Conservation (phyloP, 345 rosid species). For the Salix brachista region DNA sequence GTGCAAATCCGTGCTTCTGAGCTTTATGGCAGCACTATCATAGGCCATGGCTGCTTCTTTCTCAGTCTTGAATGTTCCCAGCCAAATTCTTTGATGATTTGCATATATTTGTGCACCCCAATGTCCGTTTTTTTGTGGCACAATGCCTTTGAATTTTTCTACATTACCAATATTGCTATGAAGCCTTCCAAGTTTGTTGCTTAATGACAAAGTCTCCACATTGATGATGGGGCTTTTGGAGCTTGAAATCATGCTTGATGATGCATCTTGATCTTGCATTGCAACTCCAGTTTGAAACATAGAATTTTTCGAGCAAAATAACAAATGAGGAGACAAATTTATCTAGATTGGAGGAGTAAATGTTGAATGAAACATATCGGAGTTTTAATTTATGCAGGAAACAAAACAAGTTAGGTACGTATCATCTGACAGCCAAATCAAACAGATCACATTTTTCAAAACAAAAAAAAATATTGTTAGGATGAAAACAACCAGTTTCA, state of each 20-base stretch:
- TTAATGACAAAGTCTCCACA: conserved; percentile 7
- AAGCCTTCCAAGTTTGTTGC: background rate
- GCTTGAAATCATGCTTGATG: conserved; percentile 7
- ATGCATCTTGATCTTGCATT: conserved; percentile 11
- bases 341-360: no score
- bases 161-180: background rate
- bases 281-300: no score
- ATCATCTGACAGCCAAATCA: no score
- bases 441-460: no score
- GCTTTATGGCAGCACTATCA: conserved; percentile 56
- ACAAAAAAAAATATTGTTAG: no score
- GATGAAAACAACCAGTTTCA: no score
- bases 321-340: no score
- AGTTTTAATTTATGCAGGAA: no score
- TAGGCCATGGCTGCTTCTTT: conserved; percentile 63
- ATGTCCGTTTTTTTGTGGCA: conserved; percentile 52
- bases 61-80: conserved; percentile 54
- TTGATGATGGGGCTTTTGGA: background rate
- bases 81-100: conserved; percentile 60
- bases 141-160: conserved; percentile 45
- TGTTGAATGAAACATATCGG: no score
- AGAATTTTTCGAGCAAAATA: no score
- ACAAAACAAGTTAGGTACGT: no score
- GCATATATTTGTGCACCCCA: conserved; percentile 66
- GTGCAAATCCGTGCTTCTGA: conserved; percentile 43